These are phyloP conservation scores for Agrocybe praecox DNA, from an alignment of 768 basidiomycete species.

Conservation along the genomic window DNA sequence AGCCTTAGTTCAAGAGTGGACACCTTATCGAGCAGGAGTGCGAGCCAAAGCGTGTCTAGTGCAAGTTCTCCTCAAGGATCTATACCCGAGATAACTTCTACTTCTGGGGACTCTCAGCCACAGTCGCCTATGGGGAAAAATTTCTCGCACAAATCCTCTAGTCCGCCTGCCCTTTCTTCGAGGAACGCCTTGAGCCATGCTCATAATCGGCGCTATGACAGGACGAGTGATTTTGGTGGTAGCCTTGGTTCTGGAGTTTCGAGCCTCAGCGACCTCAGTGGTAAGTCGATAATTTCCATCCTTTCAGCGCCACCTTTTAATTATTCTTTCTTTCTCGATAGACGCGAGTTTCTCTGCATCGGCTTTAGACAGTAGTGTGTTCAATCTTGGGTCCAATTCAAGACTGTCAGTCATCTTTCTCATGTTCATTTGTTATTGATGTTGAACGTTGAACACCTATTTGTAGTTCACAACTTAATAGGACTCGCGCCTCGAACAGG, in stretches of 20 bases:
- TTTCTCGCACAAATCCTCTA: conserved; percentile 59
- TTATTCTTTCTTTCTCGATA: conserved; percentile 23
- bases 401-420: conserved; percentile 57
- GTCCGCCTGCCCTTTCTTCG: conserved; percentile 60
- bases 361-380: conserved; percentile 80
- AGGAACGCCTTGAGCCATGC: conserved; percentile 55
- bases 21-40: conserved; percentile 46
- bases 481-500: conserved; percentile 37
- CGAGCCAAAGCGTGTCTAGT: conserved; percentile 76
- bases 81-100: conserved; percentile 81
- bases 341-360: conserved; percentile 79
- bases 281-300: conserved; percentile 40
- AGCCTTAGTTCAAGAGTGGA: conserved; percentile 27
- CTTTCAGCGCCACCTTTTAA: background rate
- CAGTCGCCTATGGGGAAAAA: conserved; percentile 56
- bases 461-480: conserved; percentile 37
- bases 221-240: conserved; percentile 58
- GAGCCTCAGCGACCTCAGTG: conserved; percentile 86
- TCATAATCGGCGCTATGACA: conserved; percentile 48
- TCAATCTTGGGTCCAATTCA: conserved; percentile 70
- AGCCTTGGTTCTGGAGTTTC: conserved; percentile 75
- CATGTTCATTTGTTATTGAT: background rate
- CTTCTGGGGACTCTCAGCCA: conserved; percentile 56
- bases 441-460: background rate
- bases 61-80: conserved; percentile 76